Evolutionary conservation across 2,329 filamentous ascomycete species (phyloP).

Genomic region (Penicillium sp.): DNA sequence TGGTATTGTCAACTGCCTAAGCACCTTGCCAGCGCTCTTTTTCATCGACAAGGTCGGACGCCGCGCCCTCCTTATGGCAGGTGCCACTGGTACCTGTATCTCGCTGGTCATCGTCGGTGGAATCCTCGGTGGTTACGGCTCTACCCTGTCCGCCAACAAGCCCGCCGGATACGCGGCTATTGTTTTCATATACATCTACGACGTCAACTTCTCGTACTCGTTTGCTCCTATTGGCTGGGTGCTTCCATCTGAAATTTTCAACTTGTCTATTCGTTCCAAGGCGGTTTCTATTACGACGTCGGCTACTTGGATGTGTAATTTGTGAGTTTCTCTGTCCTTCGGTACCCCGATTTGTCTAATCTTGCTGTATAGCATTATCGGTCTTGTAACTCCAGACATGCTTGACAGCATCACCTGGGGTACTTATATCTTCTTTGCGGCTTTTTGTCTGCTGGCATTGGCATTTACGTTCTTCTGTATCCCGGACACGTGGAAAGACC

Average conservation of each 20-base stretch:
- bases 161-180: constrained; percentile 36
- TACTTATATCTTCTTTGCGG: constrained; percentile 40
- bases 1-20: constrained; percentile 38
- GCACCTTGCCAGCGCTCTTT: constrained; percentile 32
- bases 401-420: constrained; percentile 35
- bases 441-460: constrained; percentile 34
- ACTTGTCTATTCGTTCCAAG: constrained; percentile 36
- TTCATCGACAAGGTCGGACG: constrained; percentile 35
- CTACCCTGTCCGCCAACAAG: constrained; percentile 24
- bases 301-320: constrained; percentile 39
- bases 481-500: constrained; percentile 40
- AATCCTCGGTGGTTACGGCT: constrained; percentile 32
- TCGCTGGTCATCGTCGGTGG: constrained; percentile 35
- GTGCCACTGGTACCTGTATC: constrained; percentile 33
- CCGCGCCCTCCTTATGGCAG: constrained; percentile 33
- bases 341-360: background rate
- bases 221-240: constrained; percentile 39
- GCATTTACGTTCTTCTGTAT: constrained; percentile 34
- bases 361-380: constrained; percentile 28
- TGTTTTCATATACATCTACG: constrained; percentile 38
- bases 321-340: constrained; percentile 22
- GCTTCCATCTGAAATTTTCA: constrained; percentile 39
- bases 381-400: constrained; percentile 37
- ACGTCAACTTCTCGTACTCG: constrained; percentile 37
- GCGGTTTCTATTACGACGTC: constrained; percentile 38